A percentile compares a stretch with the other conserved stretches of the same genome.
Conservation (phyloP, 306 rosid species). For the Canavalia ensiformis region DNA sequence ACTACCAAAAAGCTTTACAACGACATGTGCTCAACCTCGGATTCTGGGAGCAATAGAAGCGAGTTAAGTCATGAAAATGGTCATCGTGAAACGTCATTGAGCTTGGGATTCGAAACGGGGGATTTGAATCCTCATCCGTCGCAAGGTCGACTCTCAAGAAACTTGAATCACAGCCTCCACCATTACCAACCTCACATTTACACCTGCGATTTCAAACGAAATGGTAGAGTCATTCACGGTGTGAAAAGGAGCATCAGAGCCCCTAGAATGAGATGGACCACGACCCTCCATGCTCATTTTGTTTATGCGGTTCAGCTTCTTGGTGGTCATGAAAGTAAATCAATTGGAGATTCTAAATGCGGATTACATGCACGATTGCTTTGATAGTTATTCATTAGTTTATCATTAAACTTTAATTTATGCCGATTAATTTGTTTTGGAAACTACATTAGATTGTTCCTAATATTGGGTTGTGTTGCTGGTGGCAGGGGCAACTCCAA, state of each 20-base stretch:
- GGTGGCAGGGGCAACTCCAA: slow-evolving; percentile 86
- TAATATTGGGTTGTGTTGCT: slow-evolving; percentile 35
- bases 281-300: slow-evolving; percentile 93
- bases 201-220: slow-evolving; percentile 69
- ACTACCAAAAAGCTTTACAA: slow-evolving; percentile 44
- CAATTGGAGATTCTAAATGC: not conserved
- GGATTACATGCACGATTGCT: slow-evolving; percentile 14
- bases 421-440: not conserved
- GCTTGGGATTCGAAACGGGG: slow-evolving; percentile 59
- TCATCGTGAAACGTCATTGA: slow-evolving; percentile 55
- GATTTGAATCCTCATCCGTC: slow-evolving; percentile 38
- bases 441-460: not conserved
- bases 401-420: not conserved
- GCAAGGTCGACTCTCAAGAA: slow-evolving; percentile 49
- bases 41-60: slow-evolving; percentile 73
- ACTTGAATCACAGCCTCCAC: slow-evolving; percentile 28
- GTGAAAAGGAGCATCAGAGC: slow-evolving; percentile 78
- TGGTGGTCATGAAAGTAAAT: slow-evolving; percentile 91
- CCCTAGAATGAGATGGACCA: slow-evolving; percentile 97
- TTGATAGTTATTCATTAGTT: slow-evolving; percentile 2
- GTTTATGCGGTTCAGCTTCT: slow-evolving; percentile 94
- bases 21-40: slow-evolving; percentile 66
- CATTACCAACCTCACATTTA: slow-evolving; percentile 60
- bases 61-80: slow-evolving; percentile 71
- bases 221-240: slow-evolving; percentile 44